Evolutionary conservation across 2,329 filamentous ascomycete genomes (phyloP), one percentile per base, ranked within the genome.

Genomic region (Alternaria sp.): DNA sequence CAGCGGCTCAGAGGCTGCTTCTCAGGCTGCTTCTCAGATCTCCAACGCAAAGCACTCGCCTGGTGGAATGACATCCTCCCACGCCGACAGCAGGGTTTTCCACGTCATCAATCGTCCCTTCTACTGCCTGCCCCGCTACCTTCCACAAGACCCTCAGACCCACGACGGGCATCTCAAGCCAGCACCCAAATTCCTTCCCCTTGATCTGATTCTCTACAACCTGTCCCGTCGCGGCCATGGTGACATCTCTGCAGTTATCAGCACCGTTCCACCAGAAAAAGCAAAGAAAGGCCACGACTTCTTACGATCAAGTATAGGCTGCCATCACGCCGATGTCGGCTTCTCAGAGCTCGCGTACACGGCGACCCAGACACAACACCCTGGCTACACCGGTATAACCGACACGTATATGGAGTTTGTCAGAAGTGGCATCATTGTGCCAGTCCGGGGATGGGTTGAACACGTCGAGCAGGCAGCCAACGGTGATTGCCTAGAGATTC

Each of bases 1-100:
- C 86, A 95, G 92, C 3, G 92, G 92, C 0, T 87, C 92, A 6
- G 93, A 96, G 81, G 90, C 90, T 53, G 90, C 92, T 0, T 89
- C 88, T 10, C 89, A 89, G 2, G 87, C 94, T 54, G 92, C 91
- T 11, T 84, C 88, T 5, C 88, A 94, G 65, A 78, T 95, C 1
- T 94, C 92, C 0, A 88, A 88, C 6, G 85, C 86, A 3, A 78
- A 80, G 12, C 82, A 90, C 74, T 85, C 87, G 0, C 86, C 89
- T 0, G 71, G 68, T 6, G 66, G 65, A 11, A 55, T 55, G 3
- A 72, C 77, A 30, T 58, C 65, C 37, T 43, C 44, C 2, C 80
- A 77, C 53, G 65, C 76, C 9, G 70, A 73, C 10, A 89, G 87
- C 69, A 85, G 84, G 3, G 82, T 96, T 9, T 87, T 91, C 55